Base-by-base conservation (phyloP, 345 rosid genomes). In the Arabidopsis arenosa region DNA sequence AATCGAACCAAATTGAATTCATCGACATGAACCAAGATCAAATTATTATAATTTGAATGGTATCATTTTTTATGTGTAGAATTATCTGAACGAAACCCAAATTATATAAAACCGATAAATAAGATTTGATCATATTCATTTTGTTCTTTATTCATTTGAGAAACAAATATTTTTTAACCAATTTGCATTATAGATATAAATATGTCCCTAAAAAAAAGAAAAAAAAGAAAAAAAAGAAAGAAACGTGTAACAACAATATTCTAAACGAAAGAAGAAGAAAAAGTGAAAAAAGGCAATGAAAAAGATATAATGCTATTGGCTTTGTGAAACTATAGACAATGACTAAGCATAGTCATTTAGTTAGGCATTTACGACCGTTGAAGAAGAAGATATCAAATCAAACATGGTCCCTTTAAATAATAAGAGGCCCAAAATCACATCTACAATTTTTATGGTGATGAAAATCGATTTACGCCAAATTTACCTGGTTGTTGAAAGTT, bases 361-460 rank as follows among this genome's bases (percentile, higher is more conserved):
- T 18, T 7, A 37, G n/a, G n/a, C 18, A 59, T 59, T 18, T 18
- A 60, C 48, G 65, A 60, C 15, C n/a, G 47, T 1, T 39, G 17
- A 39, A 61, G 9, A 39, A 61, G 9, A 17, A n/a, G 52, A 47
- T 9, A 47, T 47, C 17, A 39, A 17, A 7, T 39, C 0, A 36
- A 23, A 36, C 2, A 37, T 18, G 64, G 47, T 18, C 64, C 47
- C 47, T 37, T 17, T 17, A 18, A 18, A 18, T 28, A 9, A 59
- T 18, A 59, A 59, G 64, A 36, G 64, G 63, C 64, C 45, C 17
- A 9, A 37, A 35, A 37, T 59, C 2, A 59, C 63, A 33, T 6
- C 4, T 17, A 17, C 13, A 4, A 17, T 8, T n/a, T 32, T 33
- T 0, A 8, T 15, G 63, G 43, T 59, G n/a, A 36, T 33, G 9